Evolutionary conservation across 768 basidiomycete genomes (phyloP).

Genomic region (Suillus placidus): DNA sequence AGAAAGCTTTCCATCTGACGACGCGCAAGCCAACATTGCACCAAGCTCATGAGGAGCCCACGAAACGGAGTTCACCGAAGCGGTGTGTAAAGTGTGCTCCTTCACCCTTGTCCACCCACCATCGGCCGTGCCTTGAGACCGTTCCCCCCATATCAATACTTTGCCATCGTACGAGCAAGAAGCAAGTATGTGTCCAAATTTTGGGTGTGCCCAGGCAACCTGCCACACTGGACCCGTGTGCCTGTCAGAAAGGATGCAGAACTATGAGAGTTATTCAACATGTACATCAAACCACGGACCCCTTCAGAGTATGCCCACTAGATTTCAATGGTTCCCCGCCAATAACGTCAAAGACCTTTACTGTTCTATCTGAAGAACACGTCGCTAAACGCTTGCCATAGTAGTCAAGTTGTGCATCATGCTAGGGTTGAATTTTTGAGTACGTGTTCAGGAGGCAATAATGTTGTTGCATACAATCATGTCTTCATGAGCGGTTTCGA

Average conservation of each 20-base stretch:
- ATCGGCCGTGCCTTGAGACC: conserved; percentile 49
- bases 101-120: conserved; percentile 92
- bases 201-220: conserved; percentile 97
- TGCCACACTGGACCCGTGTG: conserved; percentile 99
- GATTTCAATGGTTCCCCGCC: conserved; percentile 79
- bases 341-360: conserved; percentile 93
- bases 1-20: conserved; percentile 95
- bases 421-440: conserved; percentile 50
- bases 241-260: conserved; percentile 41
- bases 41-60: conserved; percentile 99
- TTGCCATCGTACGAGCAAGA: conserved; percentile 99
- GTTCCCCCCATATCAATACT: conserved; percentile 98
- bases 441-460: not conserved
- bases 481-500: conserved; percentile 97
- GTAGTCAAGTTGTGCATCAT: conserved; percentile 98
- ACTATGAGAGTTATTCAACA: not conserved
- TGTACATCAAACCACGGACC: conserved; percentile 49
- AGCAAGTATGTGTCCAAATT: conserved; percentile 94
- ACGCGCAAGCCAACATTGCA: conserved; percentile 94
- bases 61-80: conserved; percentile 95
- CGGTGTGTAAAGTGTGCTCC: conserved; percentile 92
- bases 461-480: conserved; percentile 74
- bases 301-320: conserved; percentile 74
- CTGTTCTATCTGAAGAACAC: conserved; percentile 93
- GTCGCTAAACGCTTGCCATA: conserved; percentile 97